Conservation (phyloP, 768 basidiomycete genomes). For the Guyanaporus albipodus region DNA sequence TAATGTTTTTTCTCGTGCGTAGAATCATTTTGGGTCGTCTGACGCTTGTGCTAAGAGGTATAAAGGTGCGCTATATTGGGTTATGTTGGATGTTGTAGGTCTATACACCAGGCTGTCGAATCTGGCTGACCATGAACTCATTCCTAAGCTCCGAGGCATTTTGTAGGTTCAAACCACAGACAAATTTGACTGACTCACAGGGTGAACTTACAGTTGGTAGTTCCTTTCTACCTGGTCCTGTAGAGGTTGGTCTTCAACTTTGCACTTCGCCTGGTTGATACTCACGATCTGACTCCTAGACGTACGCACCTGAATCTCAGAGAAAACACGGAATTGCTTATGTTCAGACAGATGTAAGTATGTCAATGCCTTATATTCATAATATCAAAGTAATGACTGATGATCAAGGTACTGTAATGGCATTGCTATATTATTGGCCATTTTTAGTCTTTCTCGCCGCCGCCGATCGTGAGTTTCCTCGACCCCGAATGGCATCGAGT, state of each 20-base stretch:
- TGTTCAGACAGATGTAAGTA: not conserved
- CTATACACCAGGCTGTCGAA: not conserved
- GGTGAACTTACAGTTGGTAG: not conserved
- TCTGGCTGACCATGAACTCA: not conserved
- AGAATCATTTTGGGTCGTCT: not conserved
- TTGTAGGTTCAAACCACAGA: not conserved
- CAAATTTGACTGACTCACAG: not conserved
- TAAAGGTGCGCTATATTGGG: not conserved
- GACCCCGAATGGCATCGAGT: not conserved
- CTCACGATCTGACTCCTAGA: not conserved
- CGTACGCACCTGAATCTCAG: not conserved
- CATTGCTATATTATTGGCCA: not conserved
- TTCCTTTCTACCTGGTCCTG: not conserved
- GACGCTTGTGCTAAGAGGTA: no score
- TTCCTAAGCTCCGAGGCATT: not conserved
- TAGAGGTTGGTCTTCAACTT: not conserved
- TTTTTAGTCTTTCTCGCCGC: not conserved
- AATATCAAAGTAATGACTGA: not conserved
- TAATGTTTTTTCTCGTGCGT: not conserved
- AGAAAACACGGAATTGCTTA: not conserved
- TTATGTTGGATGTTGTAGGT: not conserved
- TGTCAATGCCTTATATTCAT: no score
- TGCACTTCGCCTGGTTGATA: no score
- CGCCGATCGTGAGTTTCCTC: not conserved
- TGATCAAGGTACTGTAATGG: not conserved